Percentiles rank a stretch among this genome's conserved stretches.
These are phyloP conservation scores for Phaseolus coccineus DNA, from an alignment of 331 rosid species.

Conservation along the genomic window DNA sequence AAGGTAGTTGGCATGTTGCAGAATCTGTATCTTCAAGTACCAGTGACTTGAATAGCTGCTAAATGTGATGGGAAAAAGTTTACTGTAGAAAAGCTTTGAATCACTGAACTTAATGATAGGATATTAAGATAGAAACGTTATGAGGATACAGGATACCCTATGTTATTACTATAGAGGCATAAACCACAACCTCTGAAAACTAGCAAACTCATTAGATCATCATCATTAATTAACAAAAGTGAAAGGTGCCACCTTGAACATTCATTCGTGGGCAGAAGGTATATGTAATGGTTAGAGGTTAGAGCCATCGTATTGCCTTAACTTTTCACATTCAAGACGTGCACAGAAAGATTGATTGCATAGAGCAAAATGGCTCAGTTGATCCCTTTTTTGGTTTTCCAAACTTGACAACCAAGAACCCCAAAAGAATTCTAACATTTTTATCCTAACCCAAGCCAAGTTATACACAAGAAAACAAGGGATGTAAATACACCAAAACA, in stretches of 20 bases:
- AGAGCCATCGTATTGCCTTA: background rate
- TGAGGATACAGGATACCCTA: constrained; percentile 3
- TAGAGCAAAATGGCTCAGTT: constrained; percentile 10
- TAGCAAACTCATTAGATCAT: constrained; percentile 23
- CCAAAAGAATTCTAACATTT: background rate
- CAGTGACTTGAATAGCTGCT: background rate
- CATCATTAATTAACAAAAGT: constrained; percentile 7
- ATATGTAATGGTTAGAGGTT: background rate
- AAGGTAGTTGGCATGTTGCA: background rate
- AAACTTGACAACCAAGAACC: constrained; percentile 21
- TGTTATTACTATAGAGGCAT: constrained; percentile 4
- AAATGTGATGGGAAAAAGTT: constrained; percentile 3
- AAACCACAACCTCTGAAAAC: constrained; percentile 30
- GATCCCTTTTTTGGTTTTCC: constrained; percentile 32
- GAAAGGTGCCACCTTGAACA: constrained; percentile 32
- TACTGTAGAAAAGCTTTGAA: constrained; percentile 5
- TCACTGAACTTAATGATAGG: background rate
- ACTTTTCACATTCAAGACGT: constrained; percentile 19
- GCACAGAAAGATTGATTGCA: constrained; percentile 3
- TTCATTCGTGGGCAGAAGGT: constrained; percentile 15
- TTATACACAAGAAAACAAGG: constrained; percentile 22
- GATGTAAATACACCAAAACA: constrained; percentile 22
- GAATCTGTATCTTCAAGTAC: constrained; percentile 8
- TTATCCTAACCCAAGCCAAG: background rate
- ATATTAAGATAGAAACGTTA: background rate